phyloP scores from a whole-genome alignment of 2,329 filamentous ascomycete species.

The Cordyceps fumosorosea region DNA sequence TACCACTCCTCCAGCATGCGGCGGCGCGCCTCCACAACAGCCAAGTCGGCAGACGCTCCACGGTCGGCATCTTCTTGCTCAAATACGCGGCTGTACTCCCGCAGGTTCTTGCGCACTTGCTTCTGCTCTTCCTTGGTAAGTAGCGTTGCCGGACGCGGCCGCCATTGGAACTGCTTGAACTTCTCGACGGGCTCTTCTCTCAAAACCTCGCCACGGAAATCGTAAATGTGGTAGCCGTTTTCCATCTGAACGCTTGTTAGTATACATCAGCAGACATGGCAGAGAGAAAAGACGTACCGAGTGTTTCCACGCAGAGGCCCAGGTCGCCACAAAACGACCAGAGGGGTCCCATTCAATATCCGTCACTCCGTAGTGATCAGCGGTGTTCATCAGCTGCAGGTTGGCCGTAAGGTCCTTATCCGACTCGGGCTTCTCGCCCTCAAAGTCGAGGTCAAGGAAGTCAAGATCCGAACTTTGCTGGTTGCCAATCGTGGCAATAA shows the following conservation, averaged over 20 bases:
- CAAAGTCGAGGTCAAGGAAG: conserved; percentile 96
- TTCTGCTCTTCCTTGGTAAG: conserved; percentile 97
- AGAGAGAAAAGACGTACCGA: conserved; percentile 55
- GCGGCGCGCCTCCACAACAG: conserved; percentile 83
- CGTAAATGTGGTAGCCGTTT: conserved; percentile 97
- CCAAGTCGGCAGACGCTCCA: conserved; percentile 87
- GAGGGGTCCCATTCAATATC: conserved; percentile 98
- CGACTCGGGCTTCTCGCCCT: conserved; percentile 88
- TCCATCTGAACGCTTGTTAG: conserved; percentile 66
- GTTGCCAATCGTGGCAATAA: conserved; percentile 87
- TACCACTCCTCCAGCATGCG: conserved; percentile 82
- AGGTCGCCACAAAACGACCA: conserved; percentile 87
- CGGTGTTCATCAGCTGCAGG: conserved; percentile 86
- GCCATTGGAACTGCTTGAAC: conserved; percentile 97
- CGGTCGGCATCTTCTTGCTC: conserved; percentile 93
- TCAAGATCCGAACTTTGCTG: conserved; percentile 92
- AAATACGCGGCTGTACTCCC: conserved; percentile 91
- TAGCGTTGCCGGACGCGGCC: conserved; percentile 83
- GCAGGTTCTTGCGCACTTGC: conserved; percentile 93
- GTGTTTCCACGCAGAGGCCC: conserved; percentile 94
- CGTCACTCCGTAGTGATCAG: conserved; percentile 94
- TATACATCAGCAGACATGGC: background rate
- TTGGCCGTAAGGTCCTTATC: conserved; percentile 95
- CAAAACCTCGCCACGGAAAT: conserved; percentile 84
- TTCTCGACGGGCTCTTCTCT: conserved; percentile 90